phyloP scores from a whole-genome alignment of 106 monocot genomes.

The Gastrodia elata region DNA sequence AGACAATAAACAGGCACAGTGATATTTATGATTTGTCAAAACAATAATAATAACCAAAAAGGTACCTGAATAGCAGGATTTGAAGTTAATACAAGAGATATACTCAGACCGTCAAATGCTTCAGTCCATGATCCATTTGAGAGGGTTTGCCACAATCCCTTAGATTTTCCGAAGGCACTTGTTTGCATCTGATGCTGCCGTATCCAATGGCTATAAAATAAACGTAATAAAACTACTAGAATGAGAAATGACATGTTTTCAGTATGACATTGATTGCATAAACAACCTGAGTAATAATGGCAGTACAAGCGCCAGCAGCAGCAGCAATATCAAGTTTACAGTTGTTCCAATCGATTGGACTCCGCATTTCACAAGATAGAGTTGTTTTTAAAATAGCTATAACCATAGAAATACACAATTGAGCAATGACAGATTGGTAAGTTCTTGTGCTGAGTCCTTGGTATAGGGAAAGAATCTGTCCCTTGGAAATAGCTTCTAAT shows the following conservation, averaged over 20 bases:
- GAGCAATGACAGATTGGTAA: slow-evolving; percentile 79
- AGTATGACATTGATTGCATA: not conserved
- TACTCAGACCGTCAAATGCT: slow-evolving; percentile 86
- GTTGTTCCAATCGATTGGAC: slow-evolving; percentile 74
- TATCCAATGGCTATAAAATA: slow-evolving; percentile 77
- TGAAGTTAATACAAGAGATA: slow-evolving; percentile 78
- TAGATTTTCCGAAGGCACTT: slow-evolving; percentile 90
- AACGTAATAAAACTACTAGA: slow-evolving; percentile 13
- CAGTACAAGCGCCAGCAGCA: slow-evolving; percentile 91
- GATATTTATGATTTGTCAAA: not conserved
- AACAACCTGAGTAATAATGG: slow-evolving; percentile 68
- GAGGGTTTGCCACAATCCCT: slow-evolving; percentile 74
- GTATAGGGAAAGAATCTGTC: slow-evolving; percentile 72
- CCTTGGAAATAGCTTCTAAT: slow-evolving; percentile 69
- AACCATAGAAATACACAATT: slow-evolving; percentile 93
- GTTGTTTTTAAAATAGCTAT: slow-evolving; percentile 89
- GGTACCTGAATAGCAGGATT: slow-evolving; percentile 97
- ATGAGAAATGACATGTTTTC: not conserved
- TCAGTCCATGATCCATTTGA: slow-evolving; percentile 61
- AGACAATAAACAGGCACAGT: not conserved
- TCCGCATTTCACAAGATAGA: slow-evolving; percentile 67
- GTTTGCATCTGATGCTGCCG: slow-evolving; percentile 98
- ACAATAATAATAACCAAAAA: not conserved
- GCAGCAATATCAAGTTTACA: slow-evolving; percentile 85
- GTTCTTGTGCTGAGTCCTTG: slow-evolving; percentile 92